Percentiles rank a stretch among this genome's conserved stretches.
phyloP scores from a whole-genome alignment of 2,329 filamentous ascomycete species.

The Pyrenophora teres region DNA sequence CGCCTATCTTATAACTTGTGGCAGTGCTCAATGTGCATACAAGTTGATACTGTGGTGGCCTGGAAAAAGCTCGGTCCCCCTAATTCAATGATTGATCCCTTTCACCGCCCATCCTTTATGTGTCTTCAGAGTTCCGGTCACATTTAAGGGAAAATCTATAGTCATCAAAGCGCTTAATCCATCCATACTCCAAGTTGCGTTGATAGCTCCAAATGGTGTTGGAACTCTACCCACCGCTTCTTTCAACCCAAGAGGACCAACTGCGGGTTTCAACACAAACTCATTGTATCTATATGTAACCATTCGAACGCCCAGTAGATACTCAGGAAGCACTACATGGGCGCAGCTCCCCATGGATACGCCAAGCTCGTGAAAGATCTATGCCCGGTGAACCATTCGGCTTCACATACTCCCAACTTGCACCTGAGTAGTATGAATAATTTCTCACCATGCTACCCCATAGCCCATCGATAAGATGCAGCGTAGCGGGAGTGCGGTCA shows the following conservation, averaged over 20 bases:
- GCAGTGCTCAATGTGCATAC: too few relatives aligned
- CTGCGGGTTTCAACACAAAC: constrained; percentile 1
- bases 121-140: not conserved
- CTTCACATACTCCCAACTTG: constrained; percentile 54
- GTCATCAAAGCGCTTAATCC: not conserved
- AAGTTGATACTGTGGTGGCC: too few relatives aligned
- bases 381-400: constrained; percentile 49
- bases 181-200: not conserved
- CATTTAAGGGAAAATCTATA: not conserved
- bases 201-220: not conserved
- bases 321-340: constrained; percentile 50
- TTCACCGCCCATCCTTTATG: not conserved
- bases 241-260: not conserved
- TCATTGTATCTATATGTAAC: constrained; percentile 15
- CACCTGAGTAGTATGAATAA: constrained; percentile 44
- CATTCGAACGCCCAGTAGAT: constrained; percentile 20
- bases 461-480: constrained; percentile 44
- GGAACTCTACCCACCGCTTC: not conserved
- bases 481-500: constrained; percentile 15
- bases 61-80: too few relatives aligned
- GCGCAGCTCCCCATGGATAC: constrained; percentile 54
- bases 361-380: constrained; percentile 51
- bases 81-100: too few relatives aligned
- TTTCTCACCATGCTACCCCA: constrained; percentile 52
- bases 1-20: too few relatives aligned